Conservation (phyloP, 768 basidiomycete species). For the Termitomyces sp. region DNA sequence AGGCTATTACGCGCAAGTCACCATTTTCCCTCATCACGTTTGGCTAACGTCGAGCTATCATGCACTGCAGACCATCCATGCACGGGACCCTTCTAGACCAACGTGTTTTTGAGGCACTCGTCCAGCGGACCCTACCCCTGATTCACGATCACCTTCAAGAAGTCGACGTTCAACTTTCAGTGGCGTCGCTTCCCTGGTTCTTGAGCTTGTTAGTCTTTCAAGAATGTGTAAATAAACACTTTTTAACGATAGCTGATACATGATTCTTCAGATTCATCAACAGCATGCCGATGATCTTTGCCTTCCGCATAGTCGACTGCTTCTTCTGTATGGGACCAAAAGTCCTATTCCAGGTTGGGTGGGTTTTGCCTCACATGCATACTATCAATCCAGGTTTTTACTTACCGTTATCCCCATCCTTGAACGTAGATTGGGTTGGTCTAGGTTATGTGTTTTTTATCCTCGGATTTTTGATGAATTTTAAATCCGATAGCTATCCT, state of each 20-base stretch:
- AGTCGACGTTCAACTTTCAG: constrained; percentile 94
- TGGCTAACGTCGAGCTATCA: constrained; percentile 1
- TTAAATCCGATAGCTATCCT: constrained; percentile 66
- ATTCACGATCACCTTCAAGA: constrained; percentile 88
- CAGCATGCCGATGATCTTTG: constrained; percentile 96
- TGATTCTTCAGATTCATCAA: constrained; percentile 65
- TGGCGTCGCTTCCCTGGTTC: constrained; percentile 98
- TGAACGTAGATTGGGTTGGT: constrained; percentile 27
- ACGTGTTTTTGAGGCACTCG: constrained; percentile 93
- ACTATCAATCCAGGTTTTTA: constrained; percentile 5
- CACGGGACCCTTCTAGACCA: constrained; percentile 98
- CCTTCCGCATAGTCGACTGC: constrained; percentile 95
- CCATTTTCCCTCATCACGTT: background rate
- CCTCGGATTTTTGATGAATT: constrained; percentile 5
- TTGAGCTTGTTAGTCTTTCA: constrained; percentile 72
- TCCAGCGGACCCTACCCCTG: constrained; percentile 83
- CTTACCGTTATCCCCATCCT: background rate
- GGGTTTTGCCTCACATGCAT: constrained; percentile 21
- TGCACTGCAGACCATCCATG: constrained; percentile 77
- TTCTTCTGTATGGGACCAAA: constrained; percentile 99
- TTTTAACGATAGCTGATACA: background rate
- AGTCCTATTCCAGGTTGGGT: constrained; percentile 98
- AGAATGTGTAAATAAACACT: background rate
- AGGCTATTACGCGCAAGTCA: constrained; percentile 87
- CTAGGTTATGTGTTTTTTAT: constrained; percentile 38